A percentile compares a stretch with the other conserved stretches of the same genome.
These are phyloP conservation scores for Monosporozyma yasuniensis DNA, from an alignment of 805 yeast genomes.

Conservation along the genomic window DNA sequence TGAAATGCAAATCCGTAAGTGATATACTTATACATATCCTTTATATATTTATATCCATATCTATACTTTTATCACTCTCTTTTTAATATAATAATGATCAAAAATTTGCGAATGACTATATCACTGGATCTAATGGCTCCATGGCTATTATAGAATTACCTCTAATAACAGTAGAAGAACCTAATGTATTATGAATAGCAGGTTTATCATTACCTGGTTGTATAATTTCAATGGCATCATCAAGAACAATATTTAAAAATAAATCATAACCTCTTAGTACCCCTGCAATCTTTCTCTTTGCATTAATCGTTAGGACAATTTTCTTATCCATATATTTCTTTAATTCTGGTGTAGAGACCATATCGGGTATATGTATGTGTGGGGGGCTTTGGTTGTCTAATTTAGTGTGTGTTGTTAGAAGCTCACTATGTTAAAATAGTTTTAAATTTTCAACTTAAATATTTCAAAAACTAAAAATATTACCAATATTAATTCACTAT, in stretches of 20 bases:
- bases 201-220: slow-evolving; percentile 18
- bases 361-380: slow-evolving; percentile 10
- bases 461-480: neutral
- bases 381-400: neutral
- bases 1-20: slow-evolving; percentile 45
- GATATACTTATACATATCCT: slow-evolving; percentile 1
- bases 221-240: slow-evolving; percentile 56
- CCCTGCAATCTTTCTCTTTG: slow-evolving; percentile 72
- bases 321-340: slow-evolving; percentile 69
- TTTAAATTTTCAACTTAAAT: neutral
- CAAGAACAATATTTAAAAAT: slow-evolving; percentile 64
- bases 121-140: slow-evolving; percentile 38
- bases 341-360: slow-evolving; percentile 58
- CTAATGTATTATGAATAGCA: slow-evolving; percentile 36
- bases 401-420: neutral
- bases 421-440: too few species aligned
- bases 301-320: slow-evolving; percentile 66
- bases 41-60: neutral
- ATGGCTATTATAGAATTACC: slow-evolving; percentile 72
- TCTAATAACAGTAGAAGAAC: slow-evolving; percentile 57
- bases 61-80: neutral
- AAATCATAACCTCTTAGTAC: slow-evolving; percentile 76
- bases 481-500: too few species aligned
- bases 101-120: neutral
- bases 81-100: neutral